phyloP scores from a whole-genome alignment of 106 monocot species.

The Xerophyta viscosa region DNA sequence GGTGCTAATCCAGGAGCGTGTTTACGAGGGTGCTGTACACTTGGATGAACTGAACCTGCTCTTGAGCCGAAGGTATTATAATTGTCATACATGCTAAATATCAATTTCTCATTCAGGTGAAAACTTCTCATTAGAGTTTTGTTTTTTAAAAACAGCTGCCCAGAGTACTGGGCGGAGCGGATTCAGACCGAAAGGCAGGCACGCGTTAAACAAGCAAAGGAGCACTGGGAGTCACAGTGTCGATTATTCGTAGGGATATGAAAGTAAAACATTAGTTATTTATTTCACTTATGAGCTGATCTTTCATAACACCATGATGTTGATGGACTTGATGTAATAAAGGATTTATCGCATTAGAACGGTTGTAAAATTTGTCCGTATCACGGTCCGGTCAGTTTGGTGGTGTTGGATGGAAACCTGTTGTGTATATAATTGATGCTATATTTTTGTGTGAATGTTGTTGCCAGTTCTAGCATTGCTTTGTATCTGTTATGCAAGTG shows the following conservation, averaged over 20 bases:
- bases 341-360: no score
- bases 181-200: constrained; percentile 45
- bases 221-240: constrained; percentile 56
- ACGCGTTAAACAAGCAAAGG: constrained; percentile 49
- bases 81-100: neutral
- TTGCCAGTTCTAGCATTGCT: no score
- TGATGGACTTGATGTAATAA: no score
- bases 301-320: no score
- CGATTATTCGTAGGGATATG: constrained; percentile 56
- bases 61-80: constrained; percentile 44
- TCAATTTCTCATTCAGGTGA: neutral
- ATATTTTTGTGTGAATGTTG: no score
- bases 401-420: no score
- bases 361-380: no score
- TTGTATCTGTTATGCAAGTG: no score
- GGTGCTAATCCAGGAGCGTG: constrained; percentile 35
- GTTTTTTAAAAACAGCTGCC: constrained; percentile 33
- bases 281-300: no score
- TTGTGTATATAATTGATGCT: no score
- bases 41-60: constrained; percentile 74
- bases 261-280: neutral
- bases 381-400: no score
- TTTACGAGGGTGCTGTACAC: constrained; percentile 38
- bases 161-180: constrained; percentile 62
- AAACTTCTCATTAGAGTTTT: neutral